Evolutionary conservation across 768 basidiomycete species (phyloP), one percentile per base, ranked within the genome.

Genomic region (Artomyces pyxidatus): DNA sequence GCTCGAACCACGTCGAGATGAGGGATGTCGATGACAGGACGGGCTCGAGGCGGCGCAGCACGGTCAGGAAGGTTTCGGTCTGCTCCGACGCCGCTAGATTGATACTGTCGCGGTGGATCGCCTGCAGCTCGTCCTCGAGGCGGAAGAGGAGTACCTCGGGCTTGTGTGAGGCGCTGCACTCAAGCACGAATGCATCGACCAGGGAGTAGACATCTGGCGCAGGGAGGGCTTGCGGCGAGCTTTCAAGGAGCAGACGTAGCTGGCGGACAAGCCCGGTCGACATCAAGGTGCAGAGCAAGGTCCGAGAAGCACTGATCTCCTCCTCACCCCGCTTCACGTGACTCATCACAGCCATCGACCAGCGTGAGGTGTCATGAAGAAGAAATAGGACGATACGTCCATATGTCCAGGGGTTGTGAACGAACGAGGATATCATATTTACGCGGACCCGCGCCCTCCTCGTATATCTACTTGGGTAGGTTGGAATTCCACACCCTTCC

Each of bases 1-100:
- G 73, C 61, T 91, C 87, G 63, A 88, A 91, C 89, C 89, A 91
- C 23, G 72, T 73, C 2, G 81, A 81, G 49, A 88, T 83, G 47
- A 89, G 70, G 22, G 84, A 85, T 6, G 71, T 71, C 7, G 83
- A 67, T 3, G 84, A 70, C 6, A 88, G 67, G 25, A 85, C 70
- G 11, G 81, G 75, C 9, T 70, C 69, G 23, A 90, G 71, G 56
- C 79, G 79, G 53, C 75, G 73, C 6, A 90, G 71, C 16, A 86
- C 73, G 22, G 75, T 72, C 10, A 91, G 72, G 56, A 91, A 81
- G 12, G 79, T 64, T 58, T 87, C 84, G 3, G 72, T 74, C 57
- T 88, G 85, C 21, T 68, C 68, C 32, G 78, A 65, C 22, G 75
- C 76, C 3, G 76, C 72, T 57, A 85, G 83, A 64, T 85, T 81